These are phyloP conservation scores for Trichosporon sp. DNA, from an alignment of 1,284 basidiomycete genomes.

Conservation along the genomic window DNA sequence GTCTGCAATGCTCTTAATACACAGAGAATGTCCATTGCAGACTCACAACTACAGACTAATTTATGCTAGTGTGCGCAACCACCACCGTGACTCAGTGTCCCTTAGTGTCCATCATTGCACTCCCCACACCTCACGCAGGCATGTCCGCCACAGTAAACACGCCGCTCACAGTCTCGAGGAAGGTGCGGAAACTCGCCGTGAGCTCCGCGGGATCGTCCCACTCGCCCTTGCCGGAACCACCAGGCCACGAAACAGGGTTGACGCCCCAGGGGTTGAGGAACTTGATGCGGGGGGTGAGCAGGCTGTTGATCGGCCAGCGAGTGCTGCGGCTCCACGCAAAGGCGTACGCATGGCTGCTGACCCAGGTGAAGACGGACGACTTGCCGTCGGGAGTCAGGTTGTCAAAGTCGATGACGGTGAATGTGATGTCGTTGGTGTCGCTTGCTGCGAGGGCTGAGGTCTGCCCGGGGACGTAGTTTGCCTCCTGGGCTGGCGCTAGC, in stretches of 20 bases:
- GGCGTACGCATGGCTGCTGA: constrained; percentile 18
- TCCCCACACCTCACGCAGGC: constrained; percentile 3
- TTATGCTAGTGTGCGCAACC: too few relatives aligned
- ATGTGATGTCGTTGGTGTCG: constrained; percentile 12
- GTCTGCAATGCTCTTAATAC: too few relatives aligned
- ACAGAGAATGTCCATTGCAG: too few relatives aligned
- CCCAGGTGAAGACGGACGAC: constrained; percentile 12
- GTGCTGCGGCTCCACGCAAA: constrained; percentile 10
- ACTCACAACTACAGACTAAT: too few relatives aligned
- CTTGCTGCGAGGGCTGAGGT: constrained; percentile 8
- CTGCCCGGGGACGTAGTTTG: constrained; percentile 2
- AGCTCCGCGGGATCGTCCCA: constrained; percentile 9
- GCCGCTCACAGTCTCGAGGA: constrained; percentile 7
- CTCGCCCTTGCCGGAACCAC: constrained; percentile 6
- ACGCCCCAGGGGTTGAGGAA: constrained; percentile 22
- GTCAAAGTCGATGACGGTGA: constrained; percentile 20
- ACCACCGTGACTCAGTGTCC: constrained; percentile 4
- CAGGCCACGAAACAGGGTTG: constrained; percentile 14
- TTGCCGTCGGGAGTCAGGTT: constrained; percentile 10
- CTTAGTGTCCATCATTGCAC: constrained; percentile 1
- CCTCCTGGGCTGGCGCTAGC: constrained; percentile 12
- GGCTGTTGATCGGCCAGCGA: constrained; percentile 1
- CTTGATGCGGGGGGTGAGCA: background rate
- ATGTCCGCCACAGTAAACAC: constrained; percentile 18
- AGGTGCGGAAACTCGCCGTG: constrained; percentile 12